These are phyloP conservation scores for Aspergillus nidulans DNA, from an alignment of 495 filamentous ascomycete species.

Conservation along the genomic window DNA sequence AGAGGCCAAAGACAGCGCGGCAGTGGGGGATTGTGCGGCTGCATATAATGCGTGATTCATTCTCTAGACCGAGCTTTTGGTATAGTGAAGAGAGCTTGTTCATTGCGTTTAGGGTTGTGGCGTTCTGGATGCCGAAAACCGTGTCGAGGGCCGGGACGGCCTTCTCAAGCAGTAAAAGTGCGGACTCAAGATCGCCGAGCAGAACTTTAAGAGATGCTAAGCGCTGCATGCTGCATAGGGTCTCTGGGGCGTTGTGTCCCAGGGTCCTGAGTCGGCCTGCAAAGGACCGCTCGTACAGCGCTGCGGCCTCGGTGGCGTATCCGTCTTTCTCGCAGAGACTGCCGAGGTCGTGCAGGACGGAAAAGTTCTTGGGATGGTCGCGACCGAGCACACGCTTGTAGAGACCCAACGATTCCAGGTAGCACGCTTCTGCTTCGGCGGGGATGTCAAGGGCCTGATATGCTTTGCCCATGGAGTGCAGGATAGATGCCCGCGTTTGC, in stretches of 20 bases:
- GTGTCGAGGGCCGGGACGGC: constrained; percentile 28
- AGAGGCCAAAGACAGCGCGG: constrained; percentile 23
- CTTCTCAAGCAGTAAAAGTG: constrained; percentile 26
- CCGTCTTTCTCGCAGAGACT: constrained; percentile 28
- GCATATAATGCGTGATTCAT: constrained; percentile 22
- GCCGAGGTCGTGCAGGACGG: constrained; percentile 24
- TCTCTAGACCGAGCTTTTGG: constrained; percentile 27
- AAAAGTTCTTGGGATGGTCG: constrained; percentile 25
- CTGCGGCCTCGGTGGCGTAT: constrained; percentile 28
- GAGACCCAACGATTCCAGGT: constrained; percentile 24
- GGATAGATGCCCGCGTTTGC: constrained; percentile 20
- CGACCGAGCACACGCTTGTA: constrained; percentile 26
- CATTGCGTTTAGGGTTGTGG: constrained; percentile 27
- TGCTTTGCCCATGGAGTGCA: constrained; percentile 24
- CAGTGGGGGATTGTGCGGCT: constrained; percentile 26
- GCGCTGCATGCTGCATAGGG: constrained; percentile 29
- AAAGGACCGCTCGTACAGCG: constrained; percentile 28
- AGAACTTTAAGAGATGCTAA: constrained; percentile 25
- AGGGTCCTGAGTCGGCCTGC: constrained; percentile 27
- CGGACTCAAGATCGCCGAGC: constrained; percentile 27
- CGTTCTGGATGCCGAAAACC: constrained; percentile 27
- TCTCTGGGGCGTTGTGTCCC: constrained; percentile 29
- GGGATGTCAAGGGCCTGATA: constrained; percentile 23
- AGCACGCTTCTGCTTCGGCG: constrained; percentile 25
- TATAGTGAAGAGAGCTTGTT: constrained; percentile 26